Evolutionary conservation across 164 flowering plant genomes (phyloP).

Genomic region (Taxillus chinensis): DNA sequence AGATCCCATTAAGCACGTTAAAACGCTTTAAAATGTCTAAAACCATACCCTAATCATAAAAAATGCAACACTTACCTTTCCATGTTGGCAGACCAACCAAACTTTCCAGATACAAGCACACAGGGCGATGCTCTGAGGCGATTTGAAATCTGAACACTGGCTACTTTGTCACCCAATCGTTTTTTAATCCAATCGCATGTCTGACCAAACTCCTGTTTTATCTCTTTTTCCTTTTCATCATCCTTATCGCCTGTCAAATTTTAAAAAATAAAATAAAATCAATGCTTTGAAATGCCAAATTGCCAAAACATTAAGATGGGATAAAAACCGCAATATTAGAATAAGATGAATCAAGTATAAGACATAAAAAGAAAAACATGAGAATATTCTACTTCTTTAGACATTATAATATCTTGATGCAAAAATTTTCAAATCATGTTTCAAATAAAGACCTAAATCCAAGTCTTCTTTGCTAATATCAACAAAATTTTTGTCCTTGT

Average conservation of each 20-base stretch:
- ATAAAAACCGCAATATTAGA: too few species aligned
- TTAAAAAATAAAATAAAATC: background rate
- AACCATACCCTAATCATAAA: background rate
- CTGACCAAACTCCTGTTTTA: slow-evolving; percentile 71
- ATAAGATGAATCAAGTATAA: too few species aligned
- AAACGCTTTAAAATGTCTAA: background rate
- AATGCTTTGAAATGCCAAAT: too few species aligned
- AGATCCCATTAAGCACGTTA: background rate
- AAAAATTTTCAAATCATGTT: too few species aligned
- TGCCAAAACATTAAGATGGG: too few species aligned
- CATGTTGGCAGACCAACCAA: slow-evolving; percentile 99
- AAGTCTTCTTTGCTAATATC: slow-evolving; percentile 96
- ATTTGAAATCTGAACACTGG: slow-evolving; percentile 80
- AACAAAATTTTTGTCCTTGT: slow-evolving; percentile 86
- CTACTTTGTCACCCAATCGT: slow-evolving; percentile 75
- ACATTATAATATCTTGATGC: too few species aligned
- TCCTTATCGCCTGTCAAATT: slow-evolving; percentile 56
- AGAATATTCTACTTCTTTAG: too few species aligned
- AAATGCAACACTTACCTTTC: slow-evolving; percentile 48
- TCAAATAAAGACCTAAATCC: slow-evolving; percentile 55
- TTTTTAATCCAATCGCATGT: slow-evolving; percentile 96
- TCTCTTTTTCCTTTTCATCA: slow-evolving; percentile 73
- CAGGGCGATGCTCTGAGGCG: slow-evolving; percentile 91
- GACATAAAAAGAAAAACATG: too few species aligned
- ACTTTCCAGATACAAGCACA: slow-evolving; percentile 87